These are phyloP conservation scores for Umbelopsis sp. DNA, from an alignment of 371 early-diverging fungal species.

Conservation along the genomic window DNA sequence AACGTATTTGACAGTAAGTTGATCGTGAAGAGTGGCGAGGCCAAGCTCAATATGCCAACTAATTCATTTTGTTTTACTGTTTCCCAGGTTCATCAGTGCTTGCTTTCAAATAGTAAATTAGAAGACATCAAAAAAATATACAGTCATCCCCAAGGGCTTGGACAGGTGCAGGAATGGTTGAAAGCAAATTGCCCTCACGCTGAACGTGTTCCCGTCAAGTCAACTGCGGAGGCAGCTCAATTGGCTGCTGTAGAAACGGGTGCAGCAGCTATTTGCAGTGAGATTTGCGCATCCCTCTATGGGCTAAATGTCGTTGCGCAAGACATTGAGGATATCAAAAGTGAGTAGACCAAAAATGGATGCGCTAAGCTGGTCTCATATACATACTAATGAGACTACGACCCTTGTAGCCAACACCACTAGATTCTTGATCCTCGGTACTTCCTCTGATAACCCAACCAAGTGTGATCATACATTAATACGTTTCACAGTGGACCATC, in stretches of 20 bases:
- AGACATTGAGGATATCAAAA: slow-evolving; percentile 73
- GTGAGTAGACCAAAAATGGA: slow-evolving; percentile 12
- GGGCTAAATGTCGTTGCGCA: slow-evolving; percentile 73
- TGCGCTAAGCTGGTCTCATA: background rate
- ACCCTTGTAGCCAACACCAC: slow-evolving; percentile 78
- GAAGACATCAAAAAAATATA: slow-evolving; percentile 80
- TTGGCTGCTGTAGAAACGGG: slow-evolving; percentile 79
- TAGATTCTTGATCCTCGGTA: slow-evolving; percentile 87
- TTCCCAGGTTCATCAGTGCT: slow-evolving; percentile 68
- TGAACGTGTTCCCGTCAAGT: slow-evolving; percentile 75
- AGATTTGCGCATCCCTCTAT: slow-evolving; percentile 82
- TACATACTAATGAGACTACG: background rate
- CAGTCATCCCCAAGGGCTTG: slow-evolving; percentile 92
- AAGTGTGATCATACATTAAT: slow-evolving; percentile 80
- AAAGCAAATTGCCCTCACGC: slow-evolving; percentile 70
- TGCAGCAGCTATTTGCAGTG: slow-evolving; percentile 86
- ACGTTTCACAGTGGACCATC: slow-evolving; percentile 88
- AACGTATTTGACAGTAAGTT: slow-evolving; percentile 60
- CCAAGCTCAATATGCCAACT: no score
- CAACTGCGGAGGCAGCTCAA: slow-evolving; percentile 90
- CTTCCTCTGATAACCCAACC: slow-evolving; percentile 71
- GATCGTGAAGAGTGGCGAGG: no score
- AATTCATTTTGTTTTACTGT: no score
- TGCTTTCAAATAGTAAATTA: slow-evolving; percentile 70
- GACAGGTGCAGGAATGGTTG: slow-evolving; percentile 84